Evolutionary conservation across 73 alveolate species (phyloP).

Genomic region (Paramecium biaurelia): DNA sequence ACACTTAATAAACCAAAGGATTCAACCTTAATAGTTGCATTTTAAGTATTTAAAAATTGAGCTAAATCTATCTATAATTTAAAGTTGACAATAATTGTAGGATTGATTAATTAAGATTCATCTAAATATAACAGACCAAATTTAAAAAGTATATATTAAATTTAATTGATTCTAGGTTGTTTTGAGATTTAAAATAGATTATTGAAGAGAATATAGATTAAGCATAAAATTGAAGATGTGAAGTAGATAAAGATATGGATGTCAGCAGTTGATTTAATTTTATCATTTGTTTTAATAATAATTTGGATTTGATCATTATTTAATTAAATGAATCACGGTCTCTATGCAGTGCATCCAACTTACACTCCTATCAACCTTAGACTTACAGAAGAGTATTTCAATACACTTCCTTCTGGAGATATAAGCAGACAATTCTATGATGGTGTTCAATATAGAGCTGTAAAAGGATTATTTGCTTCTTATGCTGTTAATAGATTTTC

Average conservation of each 20-base stretch:
- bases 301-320: not conserved
- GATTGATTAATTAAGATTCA: not conserved
- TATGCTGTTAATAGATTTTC: not conserved
- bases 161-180: not conserved
- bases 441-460: slow-evolving; percentile 54
- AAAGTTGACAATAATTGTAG: no score
- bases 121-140: not conserved
- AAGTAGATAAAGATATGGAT: not conserved
- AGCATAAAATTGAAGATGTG: not conserved
- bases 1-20: not conserved
- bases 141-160: not conserved
- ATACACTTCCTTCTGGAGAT: slow-evolving; percentile 56
- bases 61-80: not conserved
- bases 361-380: slow-evolving; percentile 20
- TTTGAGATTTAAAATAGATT: not conserved
- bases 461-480: slow-evolving; percentile 1
- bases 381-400: slow-evolving; percentile 58
- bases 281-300: not conserved
- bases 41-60: no score
- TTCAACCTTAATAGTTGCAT: no score
- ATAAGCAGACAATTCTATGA: slow-evolving; percentile 56
- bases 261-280: not conserved
- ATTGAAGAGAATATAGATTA: not conserved
- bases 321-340: slow-evolving; percentile 35
- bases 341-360: not conserved